Percentiles rank a stretch among this genome's conserved stretches.
Conservation (phyloP, 148 eudicot species). For the Rhododendron molle region DNA sequence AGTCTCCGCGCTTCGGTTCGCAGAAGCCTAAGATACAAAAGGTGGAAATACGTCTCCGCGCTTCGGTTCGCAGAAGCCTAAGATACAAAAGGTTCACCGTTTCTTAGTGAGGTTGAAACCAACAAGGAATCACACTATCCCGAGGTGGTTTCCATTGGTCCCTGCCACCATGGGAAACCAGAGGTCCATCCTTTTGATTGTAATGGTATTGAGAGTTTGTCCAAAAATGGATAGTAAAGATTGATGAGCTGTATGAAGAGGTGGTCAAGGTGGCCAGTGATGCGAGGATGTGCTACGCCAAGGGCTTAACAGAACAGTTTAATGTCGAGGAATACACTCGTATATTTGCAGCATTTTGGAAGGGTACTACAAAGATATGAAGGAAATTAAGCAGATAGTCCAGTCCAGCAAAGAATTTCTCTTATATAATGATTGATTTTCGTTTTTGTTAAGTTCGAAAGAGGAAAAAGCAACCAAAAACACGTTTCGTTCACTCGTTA, state of each 20-base stretch:
- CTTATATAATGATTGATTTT: too few species aligned
- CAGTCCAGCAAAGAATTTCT: too few species aligned
- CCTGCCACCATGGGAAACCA: not conserved
- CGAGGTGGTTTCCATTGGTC: not conserved
- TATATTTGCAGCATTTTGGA: not conserved
- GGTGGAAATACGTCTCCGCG: not conserved
- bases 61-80: not conserved
- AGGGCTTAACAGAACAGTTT: not conserved
- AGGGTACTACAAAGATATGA: too few species aligned
- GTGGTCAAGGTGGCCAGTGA: not conserved
- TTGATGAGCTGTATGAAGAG: not conserved
- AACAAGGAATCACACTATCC: not conserved
- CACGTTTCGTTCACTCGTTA: too few species aligned
- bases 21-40: not conserved
- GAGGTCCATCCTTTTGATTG: not conserved
- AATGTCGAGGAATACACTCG: not conserved
- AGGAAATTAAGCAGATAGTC: too few species aligned
- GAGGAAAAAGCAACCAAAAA: too few species aligned
- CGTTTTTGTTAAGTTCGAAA: too few species aligned
- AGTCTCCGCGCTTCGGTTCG: not conserved
- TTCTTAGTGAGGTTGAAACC: not conserved
- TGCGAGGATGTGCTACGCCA: not conserved
- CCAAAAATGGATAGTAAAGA: not conserved
- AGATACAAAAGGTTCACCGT: not conserved
- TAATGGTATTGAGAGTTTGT: not conserved